phyloP scores from a whole-genome alignment of 2,329 filamentous ascomycete genomes.

The Neospermospora avenae region DNA sequence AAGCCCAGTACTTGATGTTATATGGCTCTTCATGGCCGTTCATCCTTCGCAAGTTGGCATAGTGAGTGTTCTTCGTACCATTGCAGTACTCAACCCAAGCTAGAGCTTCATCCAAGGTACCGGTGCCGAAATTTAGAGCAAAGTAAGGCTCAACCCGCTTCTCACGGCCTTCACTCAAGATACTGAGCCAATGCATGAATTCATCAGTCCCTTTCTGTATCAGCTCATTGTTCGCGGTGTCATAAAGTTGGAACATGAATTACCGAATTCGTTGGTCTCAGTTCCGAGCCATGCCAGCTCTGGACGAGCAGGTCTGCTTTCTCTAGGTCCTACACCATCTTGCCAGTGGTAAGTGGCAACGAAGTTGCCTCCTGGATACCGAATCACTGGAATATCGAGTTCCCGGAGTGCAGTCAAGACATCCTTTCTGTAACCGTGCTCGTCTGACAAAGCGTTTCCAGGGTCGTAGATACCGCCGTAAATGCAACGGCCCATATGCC shows the following conservation, averaged over 20 bases:
- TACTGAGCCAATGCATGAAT: slow-evolving; percentile 77
- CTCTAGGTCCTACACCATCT: slow-evolving; percentile 73
- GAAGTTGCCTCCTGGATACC: slow-evolving; percentile 84
- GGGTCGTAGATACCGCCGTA: slow-evolving; percentile 85
- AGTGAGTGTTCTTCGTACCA: slow-evolving; percentile 71
- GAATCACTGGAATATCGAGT: slow-evolving; percentile 70
- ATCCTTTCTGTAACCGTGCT: slow-evolving; percentile 74
- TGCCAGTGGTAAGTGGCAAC: slow-evolving; percentile 83
- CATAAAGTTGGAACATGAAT: not conserved
- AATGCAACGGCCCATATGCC: slow-evolving; percentile 86
- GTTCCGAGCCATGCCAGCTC: slow-evolving; percentile 77
- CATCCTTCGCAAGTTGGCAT: slow-evolving; percentile 73
- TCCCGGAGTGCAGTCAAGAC: slow-evolving; percentile 72
- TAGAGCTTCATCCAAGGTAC: slow-evolving; percentile 54
- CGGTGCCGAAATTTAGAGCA: slow-evolving; percentile 78
- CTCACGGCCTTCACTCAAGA: slow-evolving; percentile 57
- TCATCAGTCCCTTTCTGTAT: slow-evolving; percentile 64
- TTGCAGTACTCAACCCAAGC: slow-evolving; percentile 89
- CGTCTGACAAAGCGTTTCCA: slow-evolving; percentile 67
- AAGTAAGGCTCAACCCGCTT: slow-evolving; percentile 74
- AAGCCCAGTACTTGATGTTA: slow-evolving; percentile 80
- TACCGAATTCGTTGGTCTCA: slow-evolving; percentile 74
- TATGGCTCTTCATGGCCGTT: slow-evolving; percentile 77
- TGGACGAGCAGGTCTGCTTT: slow-evolving; percentile 59
- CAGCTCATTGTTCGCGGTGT: not conserved